Evolutionary conservation across 257 asterid genomes (phyloP), one percentile per base, ranked within the genome.

Genomic region (Buddleja alternifolia): DNA sequence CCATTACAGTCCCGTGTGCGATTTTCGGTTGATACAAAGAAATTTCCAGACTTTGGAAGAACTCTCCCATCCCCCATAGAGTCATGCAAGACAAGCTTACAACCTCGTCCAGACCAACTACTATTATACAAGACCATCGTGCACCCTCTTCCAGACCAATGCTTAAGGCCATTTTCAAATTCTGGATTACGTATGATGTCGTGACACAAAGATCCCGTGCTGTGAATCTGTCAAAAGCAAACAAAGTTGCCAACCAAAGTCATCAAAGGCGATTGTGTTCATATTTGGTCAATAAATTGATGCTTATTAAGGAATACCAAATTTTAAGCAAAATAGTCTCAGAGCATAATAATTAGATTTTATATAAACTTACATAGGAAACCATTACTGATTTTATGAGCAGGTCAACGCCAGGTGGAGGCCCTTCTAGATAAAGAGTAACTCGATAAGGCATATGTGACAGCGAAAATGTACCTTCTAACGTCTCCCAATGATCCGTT

Each of bases 51-150:
- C 73, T 45, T 66, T 14, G 99, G 96, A 60, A 83, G 75, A 69
- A 90, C 66, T 77, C 80, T 88, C 56, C 97, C 97, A 69, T 81
- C 90, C 40, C 78, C 90, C 91, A 81, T 85, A 6, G 95, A 85
- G 47, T 85, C 88, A 66, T 80, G 88, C 79, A 87, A 66, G 42
- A 61, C 77, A 29, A 87, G 71, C 70, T 83, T 76, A 88, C 99
- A 93, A 63, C 99, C 96, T 81, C 99, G 80, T 48, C 92, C 96
- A n/a, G 97, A 74, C 99, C 97, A 93, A 63, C 78, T 82, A 15
- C n/a, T n/a, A n/a, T n/a, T n/a, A n/a, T n/a, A n/a, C n/a, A n/a
- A n/a, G n/a, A n/a, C n/a, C n/a, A n/a, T n/a, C n/a, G n/a, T n/a
- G n/a, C n/a, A n/a, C n/a, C n/a, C n/a, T n/a, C n/a, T n/a, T n/a